Conservation (phyloP, 2,329 filamentous ascomycete species). For the Sordariomycetes sp. region DNA sequence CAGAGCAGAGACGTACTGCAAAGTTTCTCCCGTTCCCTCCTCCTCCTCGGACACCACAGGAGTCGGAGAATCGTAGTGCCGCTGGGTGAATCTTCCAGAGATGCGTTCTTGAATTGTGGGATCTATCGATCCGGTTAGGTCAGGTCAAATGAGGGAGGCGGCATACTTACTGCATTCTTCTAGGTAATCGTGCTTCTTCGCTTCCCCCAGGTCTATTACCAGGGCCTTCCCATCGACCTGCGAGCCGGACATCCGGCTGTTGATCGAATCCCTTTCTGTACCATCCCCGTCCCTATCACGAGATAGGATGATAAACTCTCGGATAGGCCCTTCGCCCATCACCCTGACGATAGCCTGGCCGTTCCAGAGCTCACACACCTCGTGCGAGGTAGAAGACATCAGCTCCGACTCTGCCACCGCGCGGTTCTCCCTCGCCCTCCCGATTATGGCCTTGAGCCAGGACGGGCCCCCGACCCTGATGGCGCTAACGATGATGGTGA, state of each 20-base stretch:
- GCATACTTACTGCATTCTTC: background rate
- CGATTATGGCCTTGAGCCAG: constrained; percentile 24
- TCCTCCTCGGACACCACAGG: background rate
- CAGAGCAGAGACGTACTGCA: background rate
- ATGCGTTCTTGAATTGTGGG: background rate
- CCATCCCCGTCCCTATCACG: background rate
- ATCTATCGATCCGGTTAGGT: background rate
- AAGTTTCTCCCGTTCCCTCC: background rate
- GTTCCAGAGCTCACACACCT: constrained; percentile 27
- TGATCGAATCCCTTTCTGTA: background rate
- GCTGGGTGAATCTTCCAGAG: background rate
- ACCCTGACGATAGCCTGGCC: constrained; percentile 19
- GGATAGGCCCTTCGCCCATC: constrained; percentile 20
- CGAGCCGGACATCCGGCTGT: background rate
- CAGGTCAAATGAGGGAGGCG: background rate
- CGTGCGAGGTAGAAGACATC: constrained; percentile 24
- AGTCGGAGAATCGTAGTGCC: background rate
- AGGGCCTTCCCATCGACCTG: background rate
- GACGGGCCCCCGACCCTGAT: constrained; percentile 19
- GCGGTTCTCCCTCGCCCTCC: constrained; percentile 22
- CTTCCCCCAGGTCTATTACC: background rate
- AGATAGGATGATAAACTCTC: constrained; percentile 15
- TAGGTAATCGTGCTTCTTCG: background rate
- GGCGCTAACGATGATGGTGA: constrained; percentile 22
- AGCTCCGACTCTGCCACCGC: constrained; percentile 24